Evolutionary conservation across 2,329 filamentous ascomycete genomes (phyloP).

Genomic region (Scytalidium sp.): DNA sequence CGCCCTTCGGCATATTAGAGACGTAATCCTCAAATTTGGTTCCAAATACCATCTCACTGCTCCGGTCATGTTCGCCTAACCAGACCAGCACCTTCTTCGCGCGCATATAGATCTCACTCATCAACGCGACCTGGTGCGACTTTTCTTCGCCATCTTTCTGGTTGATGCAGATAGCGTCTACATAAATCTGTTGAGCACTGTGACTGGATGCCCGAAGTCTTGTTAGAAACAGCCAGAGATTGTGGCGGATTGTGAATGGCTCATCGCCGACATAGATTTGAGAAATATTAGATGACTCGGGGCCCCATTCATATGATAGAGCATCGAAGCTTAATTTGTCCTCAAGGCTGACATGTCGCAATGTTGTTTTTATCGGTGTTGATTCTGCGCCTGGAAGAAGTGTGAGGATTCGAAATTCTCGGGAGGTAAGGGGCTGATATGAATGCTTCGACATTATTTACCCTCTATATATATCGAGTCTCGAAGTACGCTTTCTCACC

Average conservation of each 20-base stretch:
- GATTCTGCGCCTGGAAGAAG: background rate
- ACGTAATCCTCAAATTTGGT: background rate
- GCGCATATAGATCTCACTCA: conserved; percentile 9
- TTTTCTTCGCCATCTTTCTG: conserved; percentile 8
- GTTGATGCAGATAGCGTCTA: conserved; percentile 10
- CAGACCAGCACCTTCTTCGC: conserved; percentile 6
- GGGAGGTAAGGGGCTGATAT: background rate
- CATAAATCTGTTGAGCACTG: conserved; percentile 1
- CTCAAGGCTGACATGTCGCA: background rate
- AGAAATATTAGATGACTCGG: background rate
- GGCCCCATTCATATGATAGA: conserved; percentile 3
- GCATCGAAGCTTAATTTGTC: background rate
- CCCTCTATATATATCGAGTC: background rate
- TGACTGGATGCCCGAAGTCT: background rate
- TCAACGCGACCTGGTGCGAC: conserved; percentile 7
- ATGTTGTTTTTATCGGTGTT: background rate
- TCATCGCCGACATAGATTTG: background rate
- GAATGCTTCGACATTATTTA: background rate
- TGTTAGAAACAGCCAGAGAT: background rate
- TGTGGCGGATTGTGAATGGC: background rate
- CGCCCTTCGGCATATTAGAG: background rate
- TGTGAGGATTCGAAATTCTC: background rate
- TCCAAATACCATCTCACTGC: background rate
- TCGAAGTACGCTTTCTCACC: background rate
- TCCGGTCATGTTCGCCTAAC: conserved; percentile 2